Evolutionary conservation across 345 rosid species (phyloP), one percentile per base, ranked within the genome.

Genomic region (Salix udensis): DNA sequence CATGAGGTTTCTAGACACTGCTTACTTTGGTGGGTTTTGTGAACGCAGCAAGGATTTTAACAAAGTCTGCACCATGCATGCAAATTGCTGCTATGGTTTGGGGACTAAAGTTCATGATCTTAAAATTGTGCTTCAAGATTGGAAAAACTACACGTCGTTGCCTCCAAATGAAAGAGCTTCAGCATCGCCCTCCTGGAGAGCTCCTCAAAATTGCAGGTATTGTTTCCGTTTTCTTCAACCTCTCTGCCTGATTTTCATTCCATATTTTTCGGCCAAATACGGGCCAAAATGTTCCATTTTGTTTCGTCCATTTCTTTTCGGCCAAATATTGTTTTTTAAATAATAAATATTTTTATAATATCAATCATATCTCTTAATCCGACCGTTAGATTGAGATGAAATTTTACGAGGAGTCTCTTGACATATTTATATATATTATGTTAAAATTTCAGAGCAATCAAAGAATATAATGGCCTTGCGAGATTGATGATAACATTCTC

Each of bases 1-100:
- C 66, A 86, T 94, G 75, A 88, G 82, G 71, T 94, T 90, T 75
- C 82, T 91, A 1, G 90, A 90, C 70, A 91, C 98, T 1, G 87
- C 75, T 21, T 88, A 83, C 62, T 85, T 91, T 68, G 92, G 94
- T 28, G 98, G 97, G 66, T 90, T 94, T 72, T 94, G 95, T 75
- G 84, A 91, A 76, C 81, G 83, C 0, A 80, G 89, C 77, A 82
- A 46, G 80, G 91, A 94, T 71, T 78, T 92, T 37, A 86, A 86
- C 70, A 39, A 80, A 28, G 91, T 87, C 21, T 94, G 95, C 73
- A 94, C 97, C 0, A 88, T 94, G 94, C 97, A 94, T 77, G 97
- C 91, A 24, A 94, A 94, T 81, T 94, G 97, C 72, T 94, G 98
- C 39, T 50, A 83, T 68, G 98, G 97, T 21, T 66, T 89, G 64